Base-by-base conservation (phyloP, 768 basidiomycete species). In the Boletus subcaerulescens region DNA sequence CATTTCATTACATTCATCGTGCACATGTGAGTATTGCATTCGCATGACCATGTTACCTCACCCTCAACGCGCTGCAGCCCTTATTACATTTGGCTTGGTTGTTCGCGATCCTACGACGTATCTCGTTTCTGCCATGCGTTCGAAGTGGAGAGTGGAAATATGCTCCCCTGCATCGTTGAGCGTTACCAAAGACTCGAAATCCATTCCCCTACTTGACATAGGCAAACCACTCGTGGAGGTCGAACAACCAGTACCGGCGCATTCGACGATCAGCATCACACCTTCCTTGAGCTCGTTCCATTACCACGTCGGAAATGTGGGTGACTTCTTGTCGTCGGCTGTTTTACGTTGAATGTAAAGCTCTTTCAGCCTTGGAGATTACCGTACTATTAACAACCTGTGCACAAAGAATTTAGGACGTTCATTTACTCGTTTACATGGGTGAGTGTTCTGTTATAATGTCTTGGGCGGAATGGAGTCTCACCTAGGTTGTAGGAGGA, bases 71-170 rank as follows among this genome's bases (percentile, higher is more conserved):
- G 20, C 31, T 15, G 3, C 53, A 84, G 80, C 29, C 83, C 84
- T 0, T 87, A 86, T 72, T 90, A 89, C 66, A 82, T 91, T 59
- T 89, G 86, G 80, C 76, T 91, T 31, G 87, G 87, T 35, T 82
- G 85, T 47, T 80, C 86, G 10, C 82, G 86, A 24, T 71, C 77
- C 4, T 78, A 82, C 55, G 83, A 86, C 55, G 80, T 83, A 15
- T 76, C 84, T 2, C 73, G 73, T 3, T 76, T 78, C 45, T 77
- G 76, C 46, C 80, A 83, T 59, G 80, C 82, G 1, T 86, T 87
- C 63, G 84, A 85, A 59, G 71, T 82, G 20, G 82, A 86, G 59
- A 74, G 82, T 9, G 87, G 85, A 24, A 87, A 86, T 65, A 71
- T 74, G 74, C 57, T 80, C 78, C 6, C 77, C 81, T 29, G 48